Evolutionary conservation across 2,329 filamentous ascomycete genomes (phyloP).

Genomic region (Sporothrix humicola): DNA sequence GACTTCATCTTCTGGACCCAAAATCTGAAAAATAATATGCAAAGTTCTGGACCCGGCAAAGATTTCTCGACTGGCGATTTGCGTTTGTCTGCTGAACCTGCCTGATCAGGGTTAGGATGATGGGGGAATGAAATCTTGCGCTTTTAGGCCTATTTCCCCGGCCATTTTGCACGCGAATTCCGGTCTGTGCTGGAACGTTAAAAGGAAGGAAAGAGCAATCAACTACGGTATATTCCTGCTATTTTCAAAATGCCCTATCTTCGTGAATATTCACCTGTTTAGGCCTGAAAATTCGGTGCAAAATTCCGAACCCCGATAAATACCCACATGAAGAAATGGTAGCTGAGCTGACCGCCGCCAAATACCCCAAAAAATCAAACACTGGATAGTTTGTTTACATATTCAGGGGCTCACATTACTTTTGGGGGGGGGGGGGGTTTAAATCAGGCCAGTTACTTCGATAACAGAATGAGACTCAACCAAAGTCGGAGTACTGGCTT

Average conservation of each 20-base stretch:
- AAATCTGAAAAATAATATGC: background rate
- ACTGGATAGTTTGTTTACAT: background rate
- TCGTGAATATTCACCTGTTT: background rate
- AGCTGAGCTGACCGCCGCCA: too few relatives aligned
- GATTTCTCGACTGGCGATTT: too few relatives aligned
- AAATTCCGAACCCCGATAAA: slow-evolving; percentile 12
- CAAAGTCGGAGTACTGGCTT: too few relatives aligned
- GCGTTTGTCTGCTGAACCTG: background rate
- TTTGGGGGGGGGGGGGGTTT: too few relatives aligned
- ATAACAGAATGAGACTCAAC: too few relatives aligned
- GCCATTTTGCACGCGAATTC: slow-evolving; percentile 17
- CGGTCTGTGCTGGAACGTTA: background rate
- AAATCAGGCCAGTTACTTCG: too few relatives aligned
- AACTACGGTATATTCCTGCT: too few relatives aligned
- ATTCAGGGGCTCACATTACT: background rate
- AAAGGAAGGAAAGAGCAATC: background rate
- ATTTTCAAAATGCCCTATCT: background rate
- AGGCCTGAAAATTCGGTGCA: slow-evolving; percentile 2
- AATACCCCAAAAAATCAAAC: background rate
- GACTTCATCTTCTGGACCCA: background rate
- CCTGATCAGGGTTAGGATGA: background rate
- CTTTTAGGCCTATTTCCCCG: background rate
- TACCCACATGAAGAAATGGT: background rate
- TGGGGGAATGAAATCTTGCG: background rate
- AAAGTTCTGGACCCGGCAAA: background rate